These are phyloP conservation scores for Sherardia arvensis DNA, from an alignment of 257 asterid genomes.

Conservation along the genomic window DNA sequence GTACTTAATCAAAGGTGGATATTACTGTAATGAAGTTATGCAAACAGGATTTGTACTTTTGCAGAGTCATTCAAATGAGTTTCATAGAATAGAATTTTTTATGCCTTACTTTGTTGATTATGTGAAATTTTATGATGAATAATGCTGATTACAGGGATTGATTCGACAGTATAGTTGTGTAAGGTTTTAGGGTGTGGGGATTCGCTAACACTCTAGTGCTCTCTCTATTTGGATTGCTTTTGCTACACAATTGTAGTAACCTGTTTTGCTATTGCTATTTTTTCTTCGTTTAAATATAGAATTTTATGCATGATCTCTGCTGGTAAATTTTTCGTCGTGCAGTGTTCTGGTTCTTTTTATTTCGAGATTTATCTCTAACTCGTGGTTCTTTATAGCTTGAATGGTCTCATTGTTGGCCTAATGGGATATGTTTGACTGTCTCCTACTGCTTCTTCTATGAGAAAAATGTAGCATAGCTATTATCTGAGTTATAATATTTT, in stretches of 20 bases:
- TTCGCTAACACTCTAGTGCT: background rate
- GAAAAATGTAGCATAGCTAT: background rate
- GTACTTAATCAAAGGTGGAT: background rate
- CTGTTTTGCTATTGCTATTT: background rate
- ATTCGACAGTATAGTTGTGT: background rate
- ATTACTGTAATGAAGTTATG: too few relatives aligned
- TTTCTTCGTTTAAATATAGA: background rate
- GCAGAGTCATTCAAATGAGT: background rate
- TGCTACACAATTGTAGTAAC: too few relatives aligned
- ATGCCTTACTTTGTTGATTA: background rate
- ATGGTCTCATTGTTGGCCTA: background rate
- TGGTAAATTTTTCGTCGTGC: background rate
- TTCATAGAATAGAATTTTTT: background rate
- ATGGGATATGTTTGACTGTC: background rate
- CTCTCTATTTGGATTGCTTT: background rate
- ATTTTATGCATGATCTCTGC: background rate
- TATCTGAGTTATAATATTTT: conserved; percentile 4
- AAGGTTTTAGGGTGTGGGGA: background rate
- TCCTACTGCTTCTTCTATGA: background rate
- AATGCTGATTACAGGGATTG: background rate
- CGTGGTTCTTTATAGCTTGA: background rate
- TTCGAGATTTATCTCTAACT: background rate
- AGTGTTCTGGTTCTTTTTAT: background rate
- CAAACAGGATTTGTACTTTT: too few relatives aligned
- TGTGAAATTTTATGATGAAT: background rate